Percentiles rank a stretch among this genome's conserved stretches.
Evolutionary conservation across 257 asterid species (phyloP).

Genomic region (Lithospermum erythrorhizon): DNA sequence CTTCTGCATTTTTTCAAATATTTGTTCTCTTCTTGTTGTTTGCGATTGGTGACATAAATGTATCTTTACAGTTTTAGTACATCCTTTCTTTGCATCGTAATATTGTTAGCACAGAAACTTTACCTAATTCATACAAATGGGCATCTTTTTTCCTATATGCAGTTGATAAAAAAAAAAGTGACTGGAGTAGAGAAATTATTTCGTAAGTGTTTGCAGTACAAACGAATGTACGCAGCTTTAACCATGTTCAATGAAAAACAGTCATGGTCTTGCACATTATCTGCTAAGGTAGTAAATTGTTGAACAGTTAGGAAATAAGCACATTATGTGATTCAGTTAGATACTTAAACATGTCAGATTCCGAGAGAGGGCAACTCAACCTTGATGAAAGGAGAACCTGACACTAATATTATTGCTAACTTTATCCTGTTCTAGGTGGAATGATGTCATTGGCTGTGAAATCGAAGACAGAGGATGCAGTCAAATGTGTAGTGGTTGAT

Average conservation of each 20-base stretch:
- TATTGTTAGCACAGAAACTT: no score
- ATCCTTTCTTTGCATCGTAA: no score
- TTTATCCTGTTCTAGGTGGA: constrained; percentile 45
- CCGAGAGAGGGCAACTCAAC: neutral
- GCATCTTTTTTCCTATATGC: no score
- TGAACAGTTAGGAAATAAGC: neutral
- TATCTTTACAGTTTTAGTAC: no score
- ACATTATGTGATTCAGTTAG: neutral
- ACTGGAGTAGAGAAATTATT: no score
- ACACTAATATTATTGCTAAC: neutral
- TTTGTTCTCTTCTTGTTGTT: no score
- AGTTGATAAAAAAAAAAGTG: no score
- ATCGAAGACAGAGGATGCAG: constrained; percentile 61
- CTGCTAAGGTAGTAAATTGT: neutral
- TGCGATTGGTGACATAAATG: no score
- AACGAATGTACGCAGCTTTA: neutral
- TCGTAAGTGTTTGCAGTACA: no score
- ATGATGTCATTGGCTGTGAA: constrained; percentile 93
- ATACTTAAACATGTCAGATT: neutral
- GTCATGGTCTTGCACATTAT: neutral
- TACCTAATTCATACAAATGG: no score
- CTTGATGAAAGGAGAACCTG: neutral
- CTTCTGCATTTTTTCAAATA: no score
- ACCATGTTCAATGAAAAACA: neutral
- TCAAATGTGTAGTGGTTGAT: constrained; percentile 75